Evolutionary conservation across 1,139 yeast species (phyloP), one percentile per base, ranked within the genome.

Genomic region (Kodamaea sp.): DNA sequence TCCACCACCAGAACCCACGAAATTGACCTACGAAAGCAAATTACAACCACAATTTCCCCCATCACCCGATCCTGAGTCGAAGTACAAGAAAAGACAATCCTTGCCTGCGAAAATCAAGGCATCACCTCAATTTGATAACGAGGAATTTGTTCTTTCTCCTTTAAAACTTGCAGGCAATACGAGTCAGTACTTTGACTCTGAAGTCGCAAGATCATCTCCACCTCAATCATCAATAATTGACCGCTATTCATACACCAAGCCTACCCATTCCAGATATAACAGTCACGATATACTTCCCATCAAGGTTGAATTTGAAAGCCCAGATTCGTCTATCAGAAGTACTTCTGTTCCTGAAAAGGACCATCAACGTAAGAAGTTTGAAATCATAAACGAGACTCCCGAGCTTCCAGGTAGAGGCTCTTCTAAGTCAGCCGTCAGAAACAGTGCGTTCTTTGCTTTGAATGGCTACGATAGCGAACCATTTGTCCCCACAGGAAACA

Each of bases 211-310:
- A 24, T 28, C 29, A 19, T 8, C 15, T 8, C 33, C 32, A 4
- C 37, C 37, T 9, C 28, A 30, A 26, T 29, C 43, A 7, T 26
- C 38, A 24, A 34, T 23, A 16, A 44, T 37, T n/a, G 51, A 52
- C 31, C 47, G 70, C 28, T 60, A 63, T 40, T 57, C 68, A 11
- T 41, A 47, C 12, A 41, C 60, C 16, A 65, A 60, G 38, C 66
- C 69, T 7, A 50, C 50, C 22, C 76, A 70, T 43, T 58, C 63
- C 9, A 53, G 76, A 14, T 69, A 65, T 45, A 70, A 64, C 41
- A 65, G 73, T 37, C 73, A 70, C 47, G 76, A 70, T 43, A 58
- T 70, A 16, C 50, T 70, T 12, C 75, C 75, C 1, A 67, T 70
- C 11, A 63, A 60, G 43, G 76, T 70, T 9, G 76, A 70, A 44